phyloP scores from a whole-genome alignment of 2,329 filamentous ascomycete species.

The Endocalyx cinctus region DNA sequence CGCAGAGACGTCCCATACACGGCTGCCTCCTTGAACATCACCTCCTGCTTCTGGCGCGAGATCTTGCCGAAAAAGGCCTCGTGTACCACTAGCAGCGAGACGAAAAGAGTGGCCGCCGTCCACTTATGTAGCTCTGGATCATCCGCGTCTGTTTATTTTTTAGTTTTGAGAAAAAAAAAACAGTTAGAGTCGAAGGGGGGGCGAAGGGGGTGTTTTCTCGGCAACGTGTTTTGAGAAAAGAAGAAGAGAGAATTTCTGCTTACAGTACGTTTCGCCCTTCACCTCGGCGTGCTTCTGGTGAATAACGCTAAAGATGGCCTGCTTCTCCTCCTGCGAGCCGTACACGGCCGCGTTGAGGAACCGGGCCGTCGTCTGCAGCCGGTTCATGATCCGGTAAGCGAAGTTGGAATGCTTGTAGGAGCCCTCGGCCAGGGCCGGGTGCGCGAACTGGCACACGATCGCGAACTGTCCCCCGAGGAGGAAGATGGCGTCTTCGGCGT shows the following conservation, averaged over 20 bases:
- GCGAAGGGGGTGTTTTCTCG: too few relatives aligned
- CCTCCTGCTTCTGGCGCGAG: conserved; percentile 8
- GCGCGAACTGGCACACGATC: conserved; percentile 23
- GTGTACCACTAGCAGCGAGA: conserved; percentile 18
- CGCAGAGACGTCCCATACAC: conserved; percentile 4
- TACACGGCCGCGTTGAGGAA: conserved; percentile 21
- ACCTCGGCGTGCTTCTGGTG: conserved; percentile 19
- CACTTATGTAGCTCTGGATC: conserved; percentile 25
- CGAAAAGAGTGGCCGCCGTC: conserved; percentile 25
- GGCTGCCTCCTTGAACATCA: conserved; percentile 7
- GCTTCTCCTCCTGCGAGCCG: conserved; percentile 19
- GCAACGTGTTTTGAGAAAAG: too few relatives aligned
- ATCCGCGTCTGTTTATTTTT: conserved; percentile 12
- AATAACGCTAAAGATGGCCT: conserved; percentile 20
- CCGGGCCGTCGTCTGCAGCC: conserved; percentile 19
- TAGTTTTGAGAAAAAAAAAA: not conserved
- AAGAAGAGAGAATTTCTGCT: too few relatives aligned
- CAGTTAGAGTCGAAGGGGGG: too few relatives aligned
- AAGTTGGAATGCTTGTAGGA: conserved; percentile 21
- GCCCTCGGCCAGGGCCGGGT: conserved; percentile 20
- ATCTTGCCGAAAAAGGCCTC: conserved; percentile 20
- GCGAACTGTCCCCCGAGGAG: conserved; percentile 14
- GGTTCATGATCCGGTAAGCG: conserved; percentile 17
- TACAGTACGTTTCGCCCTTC: conserved; percentile 18
- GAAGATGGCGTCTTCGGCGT: conserved; percentile 9